Conservation (phyloP, 495 filamentous ascomycete genomes). For the Penicillium subrubescens region DNA sequence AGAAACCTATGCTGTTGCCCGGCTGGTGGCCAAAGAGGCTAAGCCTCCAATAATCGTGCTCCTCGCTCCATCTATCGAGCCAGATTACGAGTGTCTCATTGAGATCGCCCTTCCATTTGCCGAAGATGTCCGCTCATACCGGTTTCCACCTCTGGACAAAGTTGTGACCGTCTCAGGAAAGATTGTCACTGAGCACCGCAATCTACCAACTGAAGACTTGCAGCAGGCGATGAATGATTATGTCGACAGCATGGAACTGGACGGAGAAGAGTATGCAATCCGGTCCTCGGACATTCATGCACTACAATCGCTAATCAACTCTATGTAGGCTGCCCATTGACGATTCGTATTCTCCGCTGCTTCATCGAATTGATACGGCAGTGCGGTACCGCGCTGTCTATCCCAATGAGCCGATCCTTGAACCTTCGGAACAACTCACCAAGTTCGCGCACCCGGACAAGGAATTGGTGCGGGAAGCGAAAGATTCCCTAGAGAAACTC, state of each 20-base stretch:
- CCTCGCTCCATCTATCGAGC: conserved; percentile 78
- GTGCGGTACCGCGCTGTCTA: conserved; percentile 80
- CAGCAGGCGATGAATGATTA: conserved; percentile 82
- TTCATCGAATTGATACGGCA: conserved; percentile 86
- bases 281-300: background rate
- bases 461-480: conserved; percentile 58
- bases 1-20: conserved; percentile 84
- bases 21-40: conserved; percentile 79
- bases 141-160: conserved; percentile 86
- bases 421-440: conserved; percentile 66
- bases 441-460: conserved; percentile 75
- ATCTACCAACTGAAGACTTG: conserved; percentile 77
- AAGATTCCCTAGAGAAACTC: conserved; percentile 61
- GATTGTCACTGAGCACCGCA: conserved; percentile 77
- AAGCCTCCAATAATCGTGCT: conserved; percentile 77
- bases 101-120: conserved; percentile 93
- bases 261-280: conserved; percentile 69
- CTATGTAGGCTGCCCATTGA: conserved; percentile 64
- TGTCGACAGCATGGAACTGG: conserved; percentile 92
- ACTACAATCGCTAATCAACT: background rate
- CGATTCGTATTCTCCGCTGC: conserved; percentile 85
- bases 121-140: conserved; percentile 87
- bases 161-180: conserved; percentile 91
- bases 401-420: conserved; percentile 66
- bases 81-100: conserved; percentile 83